phyloP scores from a whole-genome alignment of 345 rosid genomes.

The Gossypium ekmanianum region DNA sequence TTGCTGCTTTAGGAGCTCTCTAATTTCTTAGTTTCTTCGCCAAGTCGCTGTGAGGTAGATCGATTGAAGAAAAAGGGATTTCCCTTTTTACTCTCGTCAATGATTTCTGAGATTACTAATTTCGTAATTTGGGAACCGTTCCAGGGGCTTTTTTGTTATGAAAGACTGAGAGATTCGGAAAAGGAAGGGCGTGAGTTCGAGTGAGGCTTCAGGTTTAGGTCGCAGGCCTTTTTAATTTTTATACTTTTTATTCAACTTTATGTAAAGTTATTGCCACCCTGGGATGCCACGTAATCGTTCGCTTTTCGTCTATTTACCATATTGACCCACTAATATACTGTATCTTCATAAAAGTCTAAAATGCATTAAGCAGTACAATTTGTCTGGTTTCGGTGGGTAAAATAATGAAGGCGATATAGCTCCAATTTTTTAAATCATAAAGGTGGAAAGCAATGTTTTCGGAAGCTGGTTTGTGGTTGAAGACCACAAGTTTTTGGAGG shows the following conservation, averaged over 20 bases:
- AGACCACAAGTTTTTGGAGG: too few species aligned
- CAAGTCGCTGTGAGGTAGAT: not conserved
- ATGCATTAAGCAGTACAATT: not conserved
- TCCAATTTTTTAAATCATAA: not conserved
- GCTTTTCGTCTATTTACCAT: not conserved
- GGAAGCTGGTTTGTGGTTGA: too few species aligned
- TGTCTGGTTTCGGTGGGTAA: not conserved
- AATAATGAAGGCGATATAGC: not conserved
- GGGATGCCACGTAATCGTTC: conserved; percentile 25
- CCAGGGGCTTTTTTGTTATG: not conserved
- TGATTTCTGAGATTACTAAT: conserved; percentile 11
- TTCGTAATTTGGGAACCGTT: conserved; percentile 18
- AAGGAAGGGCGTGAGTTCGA: not conserved
- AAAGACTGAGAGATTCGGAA: not conserved
- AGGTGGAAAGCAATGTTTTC: too few species aligned
- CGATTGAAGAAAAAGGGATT: not conserved
- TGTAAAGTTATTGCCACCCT: conserved; percentile 16
- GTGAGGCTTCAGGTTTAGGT: not conserved
- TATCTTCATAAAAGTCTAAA: not conserved
- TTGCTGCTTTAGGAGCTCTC: not conserved
- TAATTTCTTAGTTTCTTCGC: not conserved
- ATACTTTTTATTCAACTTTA: not conserved
- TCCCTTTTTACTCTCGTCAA: not conserved
- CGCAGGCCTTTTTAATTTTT: conserved; percentile 8
- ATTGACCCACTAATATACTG: not conserved